A percentile compares a stretch with the other conserved stretches of the same genome.
These are phyloP conservation scores for Kodamaea nitidulidarum DNA, from an alignment of 805 yeast species.

Conservation along the genomic window DNA sequence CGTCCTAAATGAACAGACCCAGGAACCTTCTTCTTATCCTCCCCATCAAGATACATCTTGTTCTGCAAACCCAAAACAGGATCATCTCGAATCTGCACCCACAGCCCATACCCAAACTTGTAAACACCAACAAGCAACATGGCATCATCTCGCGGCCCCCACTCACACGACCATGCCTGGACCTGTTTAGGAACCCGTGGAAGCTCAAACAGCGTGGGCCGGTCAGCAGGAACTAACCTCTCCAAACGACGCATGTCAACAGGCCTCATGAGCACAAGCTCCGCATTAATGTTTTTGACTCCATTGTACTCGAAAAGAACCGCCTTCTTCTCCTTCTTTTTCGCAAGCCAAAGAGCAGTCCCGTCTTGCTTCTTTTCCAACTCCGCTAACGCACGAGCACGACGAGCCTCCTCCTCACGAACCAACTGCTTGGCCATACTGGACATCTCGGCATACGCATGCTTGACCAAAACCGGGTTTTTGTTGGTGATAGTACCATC, in stretches of 20 bases:
- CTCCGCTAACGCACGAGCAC: constrained; percentile 50
- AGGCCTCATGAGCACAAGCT: constrained; percentile 76
- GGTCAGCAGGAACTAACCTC: constrained; percentile 47
- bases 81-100: constrained; percentile 93
- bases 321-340: constrained; percentile 84
- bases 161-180: constrained; percentile 84
- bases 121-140: constrained; percentile 81
- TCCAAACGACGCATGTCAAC: constrained; percentile 71
- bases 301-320: constrained; percentile 83
- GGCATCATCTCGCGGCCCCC: constrained; percentile 82
- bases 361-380: constrained; percentile 56
- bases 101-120: constrained; percentile 94
- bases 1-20: constrained; percentile 90
- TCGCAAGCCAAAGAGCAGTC: constrained; percentile 52
- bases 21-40: constrained; percentile 58
- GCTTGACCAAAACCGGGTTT: constrained; percentile 72
- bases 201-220: constrained; percentile 59
- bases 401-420: constrained; percentile 60
- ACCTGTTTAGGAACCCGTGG: constrained; percentile 70
- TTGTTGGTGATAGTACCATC: constrained; percentile 88
- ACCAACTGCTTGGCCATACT: constrained; percentile 58
- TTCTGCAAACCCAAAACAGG: constrained; percentile 84
- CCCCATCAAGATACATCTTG: constrained; percentile 64
- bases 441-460: constrained; percentile 70
- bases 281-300: constrained; percentile 88